Conservation (phyloP, 441 rosid species). For the Adansonia grandidieri region DNA sequence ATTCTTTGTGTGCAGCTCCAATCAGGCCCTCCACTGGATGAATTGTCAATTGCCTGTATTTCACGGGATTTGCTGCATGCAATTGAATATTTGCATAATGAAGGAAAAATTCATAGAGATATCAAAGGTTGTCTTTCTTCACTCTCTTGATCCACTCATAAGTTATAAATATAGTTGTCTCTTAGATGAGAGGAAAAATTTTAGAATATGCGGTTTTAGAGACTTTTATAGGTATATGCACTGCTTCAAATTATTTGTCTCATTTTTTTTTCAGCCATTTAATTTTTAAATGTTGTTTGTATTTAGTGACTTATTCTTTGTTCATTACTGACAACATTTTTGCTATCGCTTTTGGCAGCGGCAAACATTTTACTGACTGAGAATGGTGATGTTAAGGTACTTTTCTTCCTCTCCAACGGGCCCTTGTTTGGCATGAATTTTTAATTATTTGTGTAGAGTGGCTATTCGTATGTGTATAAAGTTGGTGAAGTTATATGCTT, state of each 20-base stretch:
- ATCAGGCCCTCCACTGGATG: constrained; percentile 90
- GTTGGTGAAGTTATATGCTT: constrained; percentile 15
- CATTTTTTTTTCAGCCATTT: not conserved
- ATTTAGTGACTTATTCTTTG: constrained; percentile 27
- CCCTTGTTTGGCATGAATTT: constrained; percentile 17
- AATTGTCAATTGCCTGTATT: constrained; percentile 88
- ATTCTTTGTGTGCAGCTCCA: constrained; percentile 69
- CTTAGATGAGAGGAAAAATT: not conserved
- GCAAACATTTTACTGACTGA: constrained; percentile 93
- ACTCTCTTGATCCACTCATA: not conserved
- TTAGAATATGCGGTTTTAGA: constrained; percentile 17
- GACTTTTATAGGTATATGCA: not conserved
- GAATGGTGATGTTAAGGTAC: constrained; percentile 98
- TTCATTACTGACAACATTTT: constrained; percentile 36
- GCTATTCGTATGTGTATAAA: constrained; percentile 16
- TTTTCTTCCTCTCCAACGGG: constrained; percentile 27
- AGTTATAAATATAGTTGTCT: constrained; percentile 15
- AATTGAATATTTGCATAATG: constrained; percentile 88
- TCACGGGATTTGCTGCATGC: constrained; percentile 96
- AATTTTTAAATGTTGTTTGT: constrained; percentile 18
- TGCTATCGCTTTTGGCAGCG: constrained; percentile 61
- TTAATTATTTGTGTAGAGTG: constrained; percentile 24
- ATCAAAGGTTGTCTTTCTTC: constrained; percentile 69
- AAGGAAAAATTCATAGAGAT: constrained; percentile 98
- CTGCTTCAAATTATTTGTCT: constrained; percentile 10